A percentile compares a stretch with the other conserved stretches of the same genome.
Evolutionary conservation across 2,329 filamentous ascomycete genomes (phyloP).

Genomic region (Samsoniella hepiali): DNA sequence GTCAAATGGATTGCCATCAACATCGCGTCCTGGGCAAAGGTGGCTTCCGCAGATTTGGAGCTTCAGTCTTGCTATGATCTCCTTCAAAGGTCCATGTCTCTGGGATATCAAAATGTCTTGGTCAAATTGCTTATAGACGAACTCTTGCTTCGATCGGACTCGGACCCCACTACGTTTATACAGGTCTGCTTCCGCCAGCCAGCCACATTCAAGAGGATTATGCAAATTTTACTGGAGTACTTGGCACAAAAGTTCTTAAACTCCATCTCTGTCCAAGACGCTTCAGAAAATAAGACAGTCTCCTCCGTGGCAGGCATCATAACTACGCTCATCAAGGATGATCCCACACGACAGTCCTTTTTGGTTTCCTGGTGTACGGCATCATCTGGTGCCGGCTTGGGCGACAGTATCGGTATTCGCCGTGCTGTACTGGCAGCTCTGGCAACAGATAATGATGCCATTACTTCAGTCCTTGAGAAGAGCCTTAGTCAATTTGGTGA

Average conservation of each 20-base stretch:
- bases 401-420: conserved; percentile 61
- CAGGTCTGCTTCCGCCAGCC: conserved; percentile 31
- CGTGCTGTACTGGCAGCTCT: conserved; percentile 62
- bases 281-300: conserved; percentile 38
- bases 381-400: conserved; percentile 62
- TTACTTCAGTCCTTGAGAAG: conserved; percentile 62
- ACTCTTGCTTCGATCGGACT: conserved; percentile 35
- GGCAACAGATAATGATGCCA: conserved; percentile 46
- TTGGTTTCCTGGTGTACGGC: conserved; percentile 64
- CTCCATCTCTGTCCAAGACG: conserved; percentile 31
- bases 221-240: conserved; percentile 33
- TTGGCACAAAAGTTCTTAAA: conserved; percentile 46
- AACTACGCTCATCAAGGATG: conserved; percentile 44
- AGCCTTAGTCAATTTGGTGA: conserved; percentile 76
- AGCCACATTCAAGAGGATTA: conserved; percentile 28
- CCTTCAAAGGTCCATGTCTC: conserved; percentile 58
- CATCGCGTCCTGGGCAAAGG: conserved; percentile 46
- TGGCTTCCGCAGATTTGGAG: conserved; percentile 33
- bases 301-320: conserved; percentile 59
- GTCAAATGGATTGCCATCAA: conserved; percentile 68
- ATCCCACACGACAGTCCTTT: conserved; percentile 47
- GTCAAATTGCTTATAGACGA: conserved; percentile 35
- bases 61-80: conserved; percentile 45
- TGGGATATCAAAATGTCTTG: conserved; percentile 63
- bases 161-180: conserved; percentile 26